Conservation (phyloP, 495 filamentous ascomycete genomes). For the Penicillium herquei region DNA sequence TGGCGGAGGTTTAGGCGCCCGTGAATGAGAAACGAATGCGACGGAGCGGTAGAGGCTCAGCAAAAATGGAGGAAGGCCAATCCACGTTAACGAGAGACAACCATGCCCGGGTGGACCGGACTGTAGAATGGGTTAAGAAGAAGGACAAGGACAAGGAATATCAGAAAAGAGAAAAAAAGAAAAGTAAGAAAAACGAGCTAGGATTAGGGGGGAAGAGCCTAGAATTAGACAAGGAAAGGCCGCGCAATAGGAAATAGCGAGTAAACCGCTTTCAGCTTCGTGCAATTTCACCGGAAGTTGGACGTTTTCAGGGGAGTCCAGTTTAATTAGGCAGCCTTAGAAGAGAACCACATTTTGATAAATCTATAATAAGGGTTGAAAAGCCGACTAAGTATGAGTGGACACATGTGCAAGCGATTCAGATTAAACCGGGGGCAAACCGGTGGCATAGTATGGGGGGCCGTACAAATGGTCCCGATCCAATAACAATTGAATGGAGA, state of each 20-base stretch:
- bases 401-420: neutral
- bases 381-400: neutral
- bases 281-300: constrained; percentile 15
- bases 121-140: neutral
- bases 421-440: neutral
- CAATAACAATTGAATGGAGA: too few species aligned
- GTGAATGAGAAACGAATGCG: constrained; percentile 10
- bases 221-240: constrained; percentile 6
- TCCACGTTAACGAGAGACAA: constrained; percentile 6
- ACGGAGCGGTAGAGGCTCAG: constrained; percentile 7
- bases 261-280: constrained; percentile 25
- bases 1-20: constrained; percentile 19
- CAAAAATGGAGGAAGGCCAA: constrained; percentile 8
- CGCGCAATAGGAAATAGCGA: constrained; percentile 25
- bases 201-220: constrained; percentile 3
- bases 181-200: constrained; percentile 1
- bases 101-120: constrained; percentile 3
- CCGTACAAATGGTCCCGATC: too few species aligned
- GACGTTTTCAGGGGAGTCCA: neutral
- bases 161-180: constrained; percentile 1
- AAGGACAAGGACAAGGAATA: neutral
- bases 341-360: neutral
- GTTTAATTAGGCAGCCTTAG: neutral
- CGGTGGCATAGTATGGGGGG: too few species aligned
- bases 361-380: too few species aligned